Evolutionary conservation across 306 rosid genomes (phyloP), one percentile per base, ranked within the genome.

Genomic region (Fragaria vesca): DNA sequence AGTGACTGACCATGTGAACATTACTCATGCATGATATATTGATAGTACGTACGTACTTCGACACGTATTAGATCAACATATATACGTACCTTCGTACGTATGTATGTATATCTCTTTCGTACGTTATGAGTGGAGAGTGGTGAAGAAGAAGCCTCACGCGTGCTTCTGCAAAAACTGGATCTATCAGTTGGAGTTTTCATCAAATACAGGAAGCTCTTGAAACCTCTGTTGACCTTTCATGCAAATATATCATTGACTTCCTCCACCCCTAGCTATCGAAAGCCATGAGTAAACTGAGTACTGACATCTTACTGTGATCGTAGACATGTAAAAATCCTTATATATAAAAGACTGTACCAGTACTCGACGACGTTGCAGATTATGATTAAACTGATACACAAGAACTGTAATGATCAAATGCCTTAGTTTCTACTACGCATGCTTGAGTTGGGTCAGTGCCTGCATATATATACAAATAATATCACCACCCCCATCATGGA

Each of bases 181-280:
- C 38, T 45, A 63, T 32, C 45, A 15, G 68, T 55, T 52, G 46
- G 77, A 26, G 63, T 58, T 57, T 73, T 42, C 54, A 57, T 73
- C 5, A 24, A 74, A 40, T 24, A 15, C 42, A 40, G 69, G 66
- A 42, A 58, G 57, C 67, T 54, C 52, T 73, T n/a, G 52, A 73
- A 42, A 26, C 69, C 55, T 74, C 55, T 28, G n/a, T 43, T 60
- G 78, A 26, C 57, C 57, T 47, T 45, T 60, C 30, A 40, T 74
- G 78, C 78, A 26, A 7, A 26, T 43, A 74, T 20, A 66, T 66
- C 69, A 45, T 43, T 74, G 78, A 60, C 78, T 60, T 60, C 8
- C 18, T 18, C 42, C n/a, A 28, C 12, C 15, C 15, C 32, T 11
- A 58, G 34, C 30, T n/a, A 11, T 62, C 43, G 6, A 28, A 62